phyloP scores from a whole-genome alignment of 1,139 yeast species.

The Eremothecium coryli region DNA sequence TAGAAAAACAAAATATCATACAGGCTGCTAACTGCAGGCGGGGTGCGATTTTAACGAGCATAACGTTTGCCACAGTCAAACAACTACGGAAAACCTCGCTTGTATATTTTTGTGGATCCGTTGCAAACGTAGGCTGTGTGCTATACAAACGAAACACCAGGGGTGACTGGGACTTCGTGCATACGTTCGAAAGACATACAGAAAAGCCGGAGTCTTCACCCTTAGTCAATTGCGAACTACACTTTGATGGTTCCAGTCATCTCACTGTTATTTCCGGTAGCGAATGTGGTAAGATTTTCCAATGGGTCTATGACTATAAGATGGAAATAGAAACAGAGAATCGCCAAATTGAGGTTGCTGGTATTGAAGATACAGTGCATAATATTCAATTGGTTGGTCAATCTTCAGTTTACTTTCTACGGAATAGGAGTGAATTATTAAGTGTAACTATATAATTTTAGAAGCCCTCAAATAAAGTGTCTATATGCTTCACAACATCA shows the following conservation, averaged over 20 bases:
- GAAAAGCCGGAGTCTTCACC: slow-evolving; percentile 10
- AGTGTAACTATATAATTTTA: slow-evolving; percentile 9
- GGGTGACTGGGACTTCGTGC: slow-evolving; percentile 18
- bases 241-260: slow-evolving; percentile 5
- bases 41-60: slow-evolving; percentile 11
- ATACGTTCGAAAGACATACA: slow-evolving; percentile 8
- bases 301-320: slow-evolving; percentile 15
- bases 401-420: slow-evolving; percentile 1
- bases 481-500: slow-evolving; percentile 33
- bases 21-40: slow-evolving; percentile 1
- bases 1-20: slow-evolving; percentile 3
- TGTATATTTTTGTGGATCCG: slow-evolving; percentile 11
- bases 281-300: slow-evolving; percentile 15
- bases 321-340: slow-evolving; percentile 9
- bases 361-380: slow-evolving; percentile 9
- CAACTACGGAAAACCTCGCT: slow-evolving; percentile 11
- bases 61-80: slow-evolving; percentile 13
- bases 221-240: slow-evolving; percentile 14
- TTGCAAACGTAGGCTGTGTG: slow-evolving; percentile 18
- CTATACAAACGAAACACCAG: slow-evolving; percentile 15
- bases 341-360: slow-evolving; percentile 4
- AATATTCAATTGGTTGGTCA: slow-evolving; percentile 7
- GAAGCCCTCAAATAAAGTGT: slow-evolving; percentile 30
- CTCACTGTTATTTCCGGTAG: slow-evolving; percentile 16
- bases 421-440: slow-evolving; percentile 1